Percentiles rank a stretch among this genome's conserved stretches.
These are phyloP conservation scores for Clitopilus hobsonii DNA, from an alignment of 768 basidiomycete species.

Conservation along the genomic window DNA sequence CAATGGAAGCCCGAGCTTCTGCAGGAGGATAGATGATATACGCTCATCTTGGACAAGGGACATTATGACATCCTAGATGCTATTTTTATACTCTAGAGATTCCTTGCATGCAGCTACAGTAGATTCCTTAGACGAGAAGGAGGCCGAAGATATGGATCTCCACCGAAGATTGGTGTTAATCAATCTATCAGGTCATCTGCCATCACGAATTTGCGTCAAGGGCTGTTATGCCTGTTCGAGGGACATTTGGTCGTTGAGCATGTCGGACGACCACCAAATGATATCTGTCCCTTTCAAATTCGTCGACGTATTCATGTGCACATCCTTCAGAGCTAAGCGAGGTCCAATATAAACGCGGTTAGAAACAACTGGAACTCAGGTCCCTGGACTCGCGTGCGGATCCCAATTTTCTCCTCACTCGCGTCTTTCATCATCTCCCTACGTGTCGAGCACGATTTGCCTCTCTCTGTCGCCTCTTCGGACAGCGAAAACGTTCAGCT, in stretches of 20 bases:
- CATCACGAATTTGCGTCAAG: too few relatives aligned
- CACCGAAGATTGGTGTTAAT: neutral
- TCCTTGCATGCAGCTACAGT: neutral
- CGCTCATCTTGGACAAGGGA: too few relatives aligned
- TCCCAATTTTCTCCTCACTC: neutral
- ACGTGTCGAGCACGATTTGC: neutral
- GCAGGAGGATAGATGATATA: too few relatives aligned
- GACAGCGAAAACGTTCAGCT: neutral
- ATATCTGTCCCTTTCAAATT: neutral
- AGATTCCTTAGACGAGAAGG: neutral
- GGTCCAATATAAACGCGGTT: neutral
- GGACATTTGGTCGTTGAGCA: neutral
- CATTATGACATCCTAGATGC: too few relatives aligned
- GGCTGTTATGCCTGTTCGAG: too few relatives aligned
- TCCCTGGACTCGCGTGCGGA: neutral
- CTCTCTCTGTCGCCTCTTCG: neutral
- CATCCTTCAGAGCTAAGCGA: neutral
- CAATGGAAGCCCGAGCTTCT: too few relatives aligned
- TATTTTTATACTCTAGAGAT: neutral
- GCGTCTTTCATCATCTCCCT: neutral
- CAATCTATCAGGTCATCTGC: neutral
- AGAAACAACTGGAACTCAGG: neutral
- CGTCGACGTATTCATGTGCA: neutral
- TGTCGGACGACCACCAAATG: neutral
- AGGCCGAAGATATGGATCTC: neutral